Percentiles rank a stretch among this genome's conserved stretches.
Evolutionary conservation across 352 stramenopile species (phyloP).

Genomic region (Vaucheria bursata): DNA sequence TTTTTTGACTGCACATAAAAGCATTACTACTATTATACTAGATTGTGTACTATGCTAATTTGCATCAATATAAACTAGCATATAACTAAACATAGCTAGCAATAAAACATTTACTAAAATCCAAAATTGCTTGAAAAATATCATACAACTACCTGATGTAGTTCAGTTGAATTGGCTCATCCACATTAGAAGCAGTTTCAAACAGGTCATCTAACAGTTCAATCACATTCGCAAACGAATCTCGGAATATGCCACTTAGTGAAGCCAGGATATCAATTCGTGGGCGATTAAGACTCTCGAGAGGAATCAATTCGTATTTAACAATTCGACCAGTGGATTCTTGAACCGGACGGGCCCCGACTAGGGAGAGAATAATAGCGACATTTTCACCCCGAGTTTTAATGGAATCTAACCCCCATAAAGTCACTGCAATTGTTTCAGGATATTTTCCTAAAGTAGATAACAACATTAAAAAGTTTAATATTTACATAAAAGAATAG

Average conservation of each 20-base stretch:
- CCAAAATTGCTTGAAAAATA: no score
- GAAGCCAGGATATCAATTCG: constrained; percentile 59
- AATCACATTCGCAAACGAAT: constrained; percentile 64
- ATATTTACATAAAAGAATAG: background rate
- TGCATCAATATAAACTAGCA: no score
- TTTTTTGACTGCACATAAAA: no score
- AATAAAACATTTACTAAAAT: no score
- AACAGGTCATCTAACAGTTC: constrained; percentile 61
- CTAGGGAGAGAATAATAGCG: constrained; percentile 57
- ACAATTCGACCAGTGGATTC: constrained; percentile 54
- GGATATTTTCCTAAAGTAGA: constrained; percentile 12
- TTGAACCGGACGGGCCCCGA: constrained; percentile 57
- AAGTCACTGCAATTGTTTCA: constrained; percentile 46
- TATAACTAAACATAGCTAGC: no score
- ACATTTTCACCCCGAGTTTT: constrained; percentile 55
- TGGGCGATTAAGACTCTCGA: constrained; percentile 57
- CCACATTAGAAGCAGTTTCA: constrained; percentile 17
- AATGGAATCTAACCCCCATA: constrained; percentile 50
- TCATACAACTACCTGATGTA: constrained; percentile 63
- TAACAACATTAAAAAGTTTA: background rate
- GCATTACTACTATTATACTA: no score
- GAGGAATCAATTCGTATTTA: constrained; percentile 57
- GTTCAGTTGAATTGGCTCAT: constrained; percentile 59
- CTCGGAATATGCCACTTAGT: constrained; percentile 59
- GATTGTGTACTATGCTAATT: no score